Evolutionary conservation across 331 rosid species (phyloP).

Genomic region (Phaseolus coccineus): DNA sequence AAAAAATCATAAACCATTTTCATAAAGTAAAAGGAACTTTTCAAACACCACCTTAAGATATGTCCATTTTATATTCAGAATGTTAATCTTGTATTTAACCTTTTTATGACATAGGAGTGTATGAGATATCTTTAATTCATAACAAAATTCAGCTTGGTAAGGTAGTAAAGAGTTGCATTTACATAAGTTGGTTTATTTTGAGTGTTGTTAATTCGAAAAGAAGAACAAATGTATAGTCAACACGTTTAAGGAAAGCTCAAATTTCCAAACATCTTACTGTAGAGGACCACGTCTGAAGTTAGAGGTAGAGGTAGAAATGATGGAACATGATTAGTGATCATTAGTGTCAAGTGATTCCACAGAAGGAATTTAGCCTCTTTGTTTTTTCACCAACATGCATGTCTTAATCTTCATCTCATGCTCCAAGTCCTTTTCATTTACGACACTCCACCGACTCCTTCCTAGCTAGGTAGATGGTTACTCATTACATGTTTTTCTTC

Average conservation of each 20-base stretch:
- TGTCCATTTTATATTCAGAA: not conserved
- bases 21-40: not conserved
- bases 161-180: not conserved
- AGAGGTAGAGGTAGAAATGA: slow-evolving; percentile 31
- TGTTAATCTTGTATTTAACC: not conserved
- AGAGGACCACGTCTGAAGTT: slow-evolving; percentile 20
- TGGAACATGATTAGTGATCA: slow-evolving; percentile 36
- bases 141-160: not conserved
- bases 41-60: not conserved
- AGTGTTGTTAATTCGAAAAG: not conserved
- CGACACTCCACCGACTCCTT: slow-evolving; percentile 27
- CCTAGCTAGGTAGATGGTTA: not conserved
- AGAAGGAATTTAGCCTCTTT: not conserved
- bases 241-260: not conserved
- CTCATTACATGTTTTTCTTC: slow-evolving; percentile 33
- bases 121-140: not conserved
- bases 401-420: slow-evolving; percentile 26
- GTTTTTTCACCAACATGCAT: not conserved
- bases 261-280: not conserved
- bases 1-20: not conserved
- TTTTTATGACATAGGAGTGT: not conserved
- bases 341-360: not conserved
- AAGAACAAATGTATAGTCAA: not conserved
- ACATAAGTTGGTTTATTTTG: not conserved
- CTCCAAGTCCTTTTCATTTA: slow-evolving; percentile 20